A percentile compares a stretch with the other conserved stretches of the same genome.
Conservation (phyloP, 1,139 yeast species). For the Nakaseomyces sp. region DNA sequence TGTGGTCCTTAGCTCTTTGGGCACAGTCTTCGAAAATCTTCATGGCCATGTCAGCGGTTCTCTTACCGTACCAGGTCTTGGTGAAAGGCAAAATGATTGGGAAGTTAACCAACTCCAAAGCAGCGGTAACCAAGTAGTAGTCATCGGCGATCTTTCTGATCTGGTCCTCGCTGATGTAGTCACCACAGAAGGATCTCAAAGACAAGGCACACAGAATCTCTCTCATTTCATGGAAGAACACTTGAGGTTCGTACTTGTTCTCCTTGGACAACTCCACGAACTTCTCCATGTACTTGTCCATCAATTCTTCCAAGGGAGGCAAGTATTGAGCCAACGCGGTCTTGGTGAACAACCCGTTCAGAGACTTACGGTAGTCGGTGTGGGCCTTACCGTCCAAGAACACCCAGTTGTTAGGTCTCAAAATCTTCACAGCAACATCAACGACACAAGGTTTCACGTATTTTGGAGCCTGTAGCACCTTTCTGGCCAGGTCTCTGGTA, state of each 20-base stretch:
- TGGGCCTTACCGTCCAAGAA: slow-evolving; percentile 94
- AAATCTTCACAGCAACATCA: slow-evolving; percentile 86
- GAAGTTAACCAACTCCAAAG: slow-evolving; percentile 92
- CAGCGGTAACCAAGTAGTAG: slow-evolving; percentile 85
- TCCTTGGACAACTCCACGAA: slow-evolving; percentile 52
- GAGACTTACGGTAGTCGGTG: slow-evolving; percentile 80
- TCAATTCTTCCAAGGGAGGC: slow-evolving; percentile 73
- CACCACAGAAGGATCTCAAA: slow-evolving; percentile 89
- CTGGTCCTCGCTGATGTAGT: slow-evolving; percentile 84
- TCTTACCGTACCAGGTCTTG: slow-evolving; percentile 95
- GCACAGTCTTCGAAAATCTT: slow-evolving; percentile 83
- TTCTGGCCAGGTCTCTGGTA: slow-evolving; percentile 81
- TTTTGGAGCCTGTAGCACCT: slow-evolving; percentile 73
- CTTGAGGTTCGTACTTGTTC: slow-evolving; percentile 43
- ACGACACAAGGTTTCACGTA: slow-evolving; percentile 96
- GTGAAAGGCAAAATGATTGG: slow-evolving; percentile 93
- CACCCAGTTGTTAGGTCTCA: slow-evolving; percentile 96
- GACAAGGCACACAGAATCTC: slow-evolving; percentile 93
- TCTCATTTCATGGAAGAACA: slow-evolving; percentile 88
- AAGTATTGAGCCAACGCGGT: slow-evolving; percentile 75
- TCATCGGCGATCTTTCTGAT: slow-evolving; percentile 82
- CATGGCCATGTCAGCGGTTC: slow-evolving; percentile 90
- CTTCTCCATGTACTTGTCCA: slow-evolving; percentile 67
- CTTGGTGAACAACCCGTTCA: slow-evolving; percentile 81
- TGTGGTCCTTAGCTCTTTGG: slow-evolving; percentile 69